Evolutionary conservation across 208 protist genomes (phyloP).

Genomic region (Leishmania arabica): DNA sequence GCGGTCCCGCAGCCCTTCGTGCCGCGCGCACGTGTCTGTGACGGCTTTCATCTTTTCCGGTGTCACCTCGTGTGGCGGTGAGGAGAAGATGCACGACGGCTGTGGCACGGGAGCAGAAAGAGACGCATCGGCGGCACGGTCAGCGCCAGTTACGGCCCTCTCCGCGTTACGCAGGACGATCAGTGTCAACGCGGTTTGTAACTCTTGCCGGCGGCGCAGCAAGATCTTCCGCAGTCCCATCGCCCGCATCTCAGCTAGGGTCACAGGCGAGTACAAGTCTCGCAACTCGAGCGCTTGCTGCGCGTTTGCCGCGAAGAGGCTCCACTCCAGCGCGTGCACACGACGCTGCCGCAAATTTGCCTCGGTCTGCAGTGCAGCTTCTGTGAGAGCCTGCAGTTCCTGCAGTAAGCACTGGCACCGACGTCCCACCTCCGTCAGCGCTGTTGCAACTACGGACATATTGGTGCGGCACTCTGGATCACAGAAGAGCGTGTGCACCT

Average conservation of each 20-base stretch:
- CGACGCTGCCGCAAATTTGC: conserved; percentile 17
- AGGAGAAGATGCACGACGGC: not conserved
- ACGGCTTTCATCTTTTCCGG: conserved; percentile 14
- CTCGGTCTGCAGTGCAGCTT: conserved; percentile 9
- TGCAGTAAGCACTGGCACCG: conserved; percentile 16
- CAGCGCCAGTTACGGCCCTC: not conserved
- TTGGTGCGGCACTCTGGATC: conserved; percentile 11
- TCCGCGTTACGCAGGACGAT: conserved; percentile 15
- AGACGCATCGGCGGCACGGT: not conserved
- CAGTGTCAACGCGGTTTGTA: conserved; percentile 26
- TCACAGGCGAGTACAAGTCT: conserved; percentile 26
- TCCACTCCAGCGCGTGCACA: conserved; percentile 21
- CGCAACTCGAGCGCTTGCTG: conserved; percentile 24
- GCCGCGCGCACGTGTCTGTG: conserved; percentile 19
- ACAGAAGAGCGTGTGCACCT: conserved; percentile 30
- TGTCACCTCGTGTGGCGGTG: conserved; percentile 15
- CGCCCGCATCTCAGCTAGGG: conserved; percentile 27
- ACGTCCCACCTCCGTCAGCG: conserved; percentile 24
- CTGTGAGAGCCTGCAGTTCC: conserved; percentile 15
- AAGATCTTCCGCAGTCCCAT: conserved; percentile 32
- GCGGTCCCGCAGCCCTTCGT: conserved; percentile 27
- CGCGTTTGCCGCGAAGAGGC: conserved; percentile 27
- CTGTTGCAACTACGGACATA: conserved; percentile 24
- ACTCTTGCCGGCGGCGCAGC: conserved; percentile 28
- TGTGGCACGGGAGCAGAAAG: not conserved